Evolutionary conservation across 208 protist species (phyloP).

Genomic region (Balamuthia mandrillaris): DNA sequence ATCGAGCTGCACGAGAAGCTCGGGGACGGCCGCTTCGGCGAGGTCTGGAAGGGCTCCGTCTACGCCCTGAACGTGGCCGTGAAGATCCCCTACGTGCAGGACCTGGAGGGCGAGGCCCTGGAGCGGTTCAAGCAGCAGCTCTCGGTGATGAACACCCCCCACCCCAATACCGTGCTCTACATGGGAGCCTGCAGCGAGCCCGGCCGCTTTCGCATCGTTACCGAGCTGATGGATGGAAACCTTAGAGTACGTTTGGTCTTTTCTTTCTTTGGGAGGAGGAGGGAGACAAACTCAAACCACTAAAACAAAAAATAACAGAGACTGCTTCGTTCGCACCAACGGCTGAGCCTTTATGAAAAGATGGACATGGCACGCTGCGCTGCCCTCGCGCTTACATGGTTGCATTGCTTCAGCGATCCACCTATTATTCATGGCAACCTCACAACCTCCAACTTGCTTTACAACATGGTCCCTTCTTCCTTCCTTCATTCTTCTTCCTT

Average conservation of each 20-base stretch:
- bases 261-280: too few species aligned
- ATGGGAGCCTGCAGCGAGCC: background rate
- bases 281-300: too few species aligned
- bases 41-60: background rate
- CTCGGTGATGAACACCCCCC: background rate
- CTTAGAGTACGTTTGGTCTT: too few species aligned
- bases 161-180: background rate
- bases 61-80: background rate
- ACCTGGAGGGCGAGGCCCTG: background rate
- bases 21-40: background rate
- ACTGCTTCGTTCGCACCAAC: background rate
- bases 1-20: background rate
- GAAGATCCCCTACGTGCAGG: background rate
- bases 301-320: background rate
- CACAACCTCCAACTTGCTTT: constrained; percentile 33
- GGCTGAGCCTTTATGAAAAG: background rate
- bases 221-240: background rate
- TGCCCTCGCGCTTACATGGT: constrained; percentile 50
- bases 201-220: background rate
- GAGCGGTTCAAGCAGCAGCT: background rate
- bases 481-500: too few species aligned
- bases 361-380: constrained; percentile 41
- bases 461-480: too few species aligned
- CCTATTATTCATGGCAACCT: constrained; percentile 63
- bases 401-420: constrained; percentile 57